phyloP scores from a whole-genome alignment of 495 filamentous ascomycete species.

The Thozetella sp. region DNA sequence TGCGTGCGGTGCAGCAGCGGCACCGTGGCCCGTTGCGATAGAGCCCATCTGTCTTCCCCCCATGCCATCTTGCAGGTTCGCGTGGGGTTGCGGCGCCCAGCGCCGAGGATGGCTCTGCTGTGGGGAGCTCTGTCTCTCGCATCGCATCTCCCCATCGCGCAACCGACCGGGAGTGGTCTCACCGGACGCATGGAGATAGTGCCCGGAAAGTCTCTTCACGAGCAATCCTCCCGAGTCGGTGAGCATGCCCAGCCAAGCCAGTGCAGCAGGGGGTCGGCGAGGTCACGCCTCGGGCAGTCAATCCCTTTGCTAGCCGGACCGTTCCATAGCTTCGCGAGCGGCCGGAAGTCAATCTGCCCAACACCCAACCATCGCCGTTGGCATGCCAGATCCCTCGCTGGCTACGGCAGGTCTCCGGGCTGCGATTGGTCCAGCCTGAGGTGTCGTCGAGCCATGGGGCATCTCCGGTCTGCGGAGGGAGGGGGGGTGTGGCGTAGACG shows the following conservation, averaged over 20 bases:
- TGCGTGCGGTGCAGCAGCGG: too few species aligned
- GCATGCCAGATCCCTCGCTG: not conserved
- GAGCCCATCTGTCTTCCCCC: not conserved
- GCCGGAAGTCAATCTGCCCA: not conserved
- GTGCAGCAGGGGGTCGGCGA: too few species aligned
- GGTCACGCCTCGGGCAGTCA: too few species aligned
- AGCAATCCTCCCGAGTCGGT: too few species aligned
- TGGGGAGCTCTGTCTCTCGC: not conserved
- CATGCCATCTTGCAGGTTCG: conserved; percentile 5
- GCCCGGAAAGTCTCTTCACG: too few species aligned
- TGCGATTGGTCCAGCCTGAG: not conserved
- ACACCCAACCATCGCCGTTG: not conserved
- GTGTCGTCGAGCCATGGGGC: not conserved
- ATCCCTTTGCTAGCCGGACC: not conserved
- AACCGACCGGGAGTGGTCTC: too few species aligned
- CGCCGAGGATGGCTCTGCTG: not conserved
- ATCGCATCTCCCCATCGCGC: too few species aligned
- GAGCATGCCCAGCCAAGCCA: too few species aligned
- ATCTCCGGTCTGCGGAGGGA: not conserved
- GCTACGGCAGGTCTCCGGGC: not conserved
- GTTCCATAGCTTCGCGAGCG: not conserved
- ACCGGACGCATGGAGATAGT: too few species aligned
- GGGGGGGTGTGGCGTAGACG: too few species aligned
- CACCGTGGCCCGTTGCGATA: too few species aligned
- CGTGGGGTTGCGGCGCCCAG: conserved; percentile 5